Percentiles rank a stretch among this genome's conserved stretches.
These are phyloP conservation scores for Phialocephala sp. DNA, from an alignment of 2,329 filamentous ascomycete species.

Conservation along the genomic window DNA sequence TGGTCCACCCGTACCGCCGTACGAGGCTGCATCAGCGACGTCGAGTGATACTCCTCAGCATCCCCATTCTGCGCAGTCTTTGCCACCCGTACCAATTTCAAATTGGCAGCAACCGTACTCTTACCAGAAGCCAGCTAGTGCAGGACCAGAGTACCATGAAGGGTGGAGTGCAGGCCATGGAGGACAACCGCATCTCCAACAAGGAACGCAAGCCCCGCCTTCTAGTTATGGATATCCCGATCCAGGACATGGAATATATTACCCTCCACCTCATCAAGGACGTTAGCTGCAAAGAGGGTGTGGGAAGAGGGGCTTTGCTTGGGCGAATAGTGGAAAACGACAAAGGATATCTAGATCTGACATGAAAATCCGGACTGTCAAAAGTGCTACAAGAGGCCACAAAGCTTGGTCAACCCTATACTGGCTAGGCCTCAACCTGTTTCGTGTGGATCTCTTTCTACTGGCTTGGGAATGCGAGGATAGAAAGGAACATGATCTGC, in stretches of 20 bases:
- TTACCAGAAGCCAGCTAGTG: slow-evolving; percentile 37
- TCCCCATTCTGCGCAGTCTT: slow-evolving; percentile 34
- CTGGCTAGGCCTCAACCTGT: neutral
- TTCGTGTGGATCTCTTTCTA: neutral
- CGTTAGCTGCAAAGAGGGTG: slow-evolving; percentile 23
- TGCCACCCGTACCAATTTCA: slow-evolving; percentile 33
- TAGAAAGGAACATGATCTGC: neutral
- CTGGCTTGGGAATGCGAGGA: neutral
- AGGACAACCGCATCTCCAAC: slow-evolving; percentile 29
- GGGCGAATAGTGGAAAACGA: neutral
- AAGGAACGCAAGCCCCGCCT: slow-evolving; percentile 26
- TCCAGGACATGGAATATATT: slow-evolving; percentile 36
- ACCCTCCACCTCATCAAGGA: slow-evolving; percentile 37
- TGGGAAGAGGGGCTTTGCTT: neutral
- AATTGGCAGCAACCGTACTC: slow-evolving; percentile 40
- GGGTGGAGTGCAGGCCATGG: slow-evolving; percentile 34
- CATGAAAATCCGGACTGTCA: neutral
- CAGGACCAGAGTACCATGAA: slow-evolving; percentile 36
- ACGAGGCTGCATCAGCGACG: slow-evolving; percentile 33
- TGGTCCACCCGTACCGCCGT: slow-evolving; percentile 28
- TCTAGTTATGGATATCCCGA: slow-evolving; percentile 36
- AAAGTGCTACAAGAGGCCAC: neutral
- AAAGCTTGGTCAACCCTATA: neutral
- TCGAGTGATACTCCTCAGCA: slow-evolving; percentile 32
- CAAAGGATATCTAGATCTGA: neutral